These are phyloP conservation scores for Liriodendron chinense DNA, from an alignment of 164 flowering plant genomes.

Conservation along the genomic window DNA sequence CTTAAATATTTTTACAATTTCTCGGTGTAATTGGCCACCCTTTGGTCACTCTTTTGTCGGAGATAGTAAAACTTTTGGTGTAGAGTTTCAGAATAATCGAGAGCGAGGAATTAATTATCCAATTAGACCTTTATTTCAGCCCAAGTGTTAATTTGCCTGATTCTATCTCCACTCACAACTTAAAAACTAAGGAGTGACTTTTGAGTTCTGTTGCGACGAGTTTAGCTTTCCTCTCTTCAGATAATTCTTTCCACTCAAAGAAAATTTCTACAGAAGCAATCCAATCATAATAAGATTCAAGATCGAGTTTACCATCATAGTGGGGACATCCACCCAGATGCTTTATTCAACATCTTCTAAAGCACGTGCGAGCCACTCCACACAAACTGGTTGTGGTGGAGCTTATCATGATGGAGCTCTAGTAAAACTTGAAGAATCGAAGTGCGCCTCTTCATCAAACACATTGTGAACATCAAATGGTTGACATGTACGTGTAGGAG, in stretches of 20 bases:
- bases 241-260: not conserved
- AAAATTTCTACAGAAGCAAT: not conserved
- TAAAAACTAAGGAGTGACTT: not conserved
- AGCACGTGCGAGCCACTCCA: not conserved
- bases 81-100: not conserved
- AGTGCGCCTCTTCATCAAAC: no score
- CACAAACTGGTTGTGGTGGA: not conserved
- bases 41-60: not conserved
- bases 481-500: no score
- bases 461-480: no score
- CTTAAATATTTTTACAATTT: constrained; percentile 4
- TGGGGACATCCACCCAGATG: not conserved
- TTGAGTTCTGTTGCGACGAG: not conserved
- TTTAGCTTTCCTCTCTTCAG: not conserved
- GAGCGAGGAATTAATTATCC: not conserved
- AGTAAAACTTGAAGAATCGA: no score
- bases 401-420: no score
- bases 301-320: not conserved
- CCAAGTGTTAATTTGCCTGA: not conserved
- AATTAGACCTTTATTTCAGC: not conserved
- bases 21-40: not conserved
- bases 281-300: not conserved
- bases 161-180: not conserved
- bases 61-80: not conserved
- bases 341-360: not conserved